A percentile compares a stretch with the other conserved stretches of the same genome.
phyloP scores from a whole-genome alignment of 345 rosid species.

The Moricandia arvensis region DNA sequence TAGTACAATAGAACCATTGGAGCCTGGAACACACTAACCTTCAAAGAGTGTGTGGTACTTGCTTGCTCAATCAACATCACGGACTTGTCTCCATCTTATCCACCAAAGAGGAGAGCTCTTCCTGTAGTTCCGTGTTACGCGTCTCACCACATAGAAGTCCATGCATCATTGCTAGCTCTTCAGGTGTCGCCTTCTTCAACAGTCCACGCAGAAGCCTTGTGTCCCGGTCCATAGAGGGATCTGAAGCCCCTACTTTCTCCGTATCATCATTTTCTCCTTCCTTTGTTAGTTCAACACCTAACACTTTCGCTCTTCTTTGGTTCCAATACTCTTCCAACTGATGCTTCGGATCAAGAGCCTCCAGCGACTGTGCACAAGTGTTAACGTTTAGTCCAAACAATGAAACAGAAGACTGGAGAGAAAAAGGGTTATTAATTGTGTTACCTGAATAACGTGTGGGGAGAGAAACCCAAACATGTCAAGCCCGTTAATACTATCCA shows the following conservation, averaged over 20 bases:
- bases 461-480: conserved; percentile 85
- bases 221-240: conserved; percentile 38
- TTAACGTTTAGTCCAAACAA: conserved; percentile 3
- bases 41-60: not conserved
- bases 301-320: conserved; percentile 39
- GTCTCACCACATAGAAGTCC: conserved; percentile 48
- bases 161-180: conserved; percentile 55
- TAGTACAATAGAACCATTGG: conserved; percentile 15
- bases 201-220: conserved; percentile 50
- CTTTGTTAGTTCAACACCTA: conserved; percentile 40
- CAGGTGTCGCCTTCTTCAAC: conserved; percentile 51
- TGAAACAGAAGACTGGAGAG: too few species aligned
- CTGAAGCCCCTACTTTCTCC: conserved; percentile 41
- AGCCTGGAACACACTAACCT: conserved; percentile 26
- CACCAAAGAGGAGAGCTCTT: conserved; percentile 49
- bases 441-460: conserved; percentile 58
- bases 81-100: conserved; percentile 55
- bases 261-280: conserved; percentile 25
- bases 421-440: conserved; percentile 24
- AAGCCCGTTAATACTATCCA: conserved; percentile 55
- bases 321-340: conserved; percentile 75
- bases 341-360: conserved; percentile 78
- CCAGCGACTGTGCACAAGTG: conserved; percentile 55
- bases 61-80: conserved; percentile 18
- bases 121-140: conserved; percentile 44